Conservation (phyloP, 805 yeast species). For the Novakomyces olei region DNA sequence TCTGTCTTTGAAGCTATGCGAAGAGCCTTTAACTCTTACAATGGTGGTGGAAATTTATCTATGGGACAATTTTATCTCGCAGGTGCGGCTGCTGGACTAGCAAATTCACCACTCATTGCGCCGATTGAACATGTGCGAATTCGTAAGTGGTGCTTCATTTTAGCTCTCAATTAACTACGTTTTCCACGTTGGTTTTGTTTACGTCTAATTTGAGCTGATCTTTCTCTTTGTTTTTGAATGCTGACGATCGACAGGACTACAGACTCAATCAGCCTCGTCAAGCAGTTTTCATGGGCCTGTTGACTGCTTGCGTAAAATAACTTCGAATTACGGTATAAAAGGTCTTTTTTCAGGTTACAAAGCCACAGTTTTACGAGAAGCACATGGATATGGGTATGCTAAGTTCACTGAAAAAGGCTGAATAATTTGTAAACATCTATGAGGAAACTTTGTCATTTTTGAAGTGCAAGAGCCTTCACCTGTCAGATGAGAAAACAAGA, state of each 20-base stretch:
- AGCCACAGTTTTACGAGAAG: constrained; percentile 70
- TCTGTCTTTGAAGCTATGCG: constrained; percentile 91
- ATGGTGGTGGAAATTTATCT: constrained; percentile 22
- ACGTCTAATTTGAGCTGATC: too few species aligned
- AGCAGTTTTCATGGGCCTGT: constrained; percentile 46
- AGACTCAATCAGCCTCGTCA: constrained; percentile 44
- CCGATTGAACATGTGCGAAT: constrained; percentile 94
- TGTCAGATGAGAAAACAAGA: too few species aligned
- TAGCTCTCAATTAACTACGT: too few species aligned
- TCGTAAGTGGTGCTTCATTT: too few species aligned
- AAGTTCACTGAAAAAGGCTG: too few species aligned
- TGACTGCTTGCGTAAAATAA: constrained; percentile 42
- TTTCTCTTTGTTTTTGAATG: too few species aligned
- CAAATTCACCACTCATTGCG: constrained; percentile 42
- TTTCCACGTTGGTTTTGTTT: too few species aligned
- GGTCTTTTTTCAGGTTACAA: constrained; percentile 61
- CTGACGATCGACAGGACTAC: too few species aligned
- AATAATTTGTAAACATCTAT: too few species aligned
- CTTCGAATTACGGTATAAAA: constrained; percentile 28
- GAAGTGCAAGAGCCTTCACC: too few species aligned
- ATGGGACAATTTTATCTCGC: constrained; percentile 54
- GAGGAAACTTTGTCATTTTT: too few species aligned
- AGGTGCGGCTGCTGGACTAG: constrained; percentile 82
- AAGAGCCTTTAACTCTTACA: constrained; percentile 21
- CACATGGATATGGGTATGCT: constrained; percentile 77